Base-by-base conservation (phyloP, 805 yeast species). In the Ogataea corticis region DNA sequence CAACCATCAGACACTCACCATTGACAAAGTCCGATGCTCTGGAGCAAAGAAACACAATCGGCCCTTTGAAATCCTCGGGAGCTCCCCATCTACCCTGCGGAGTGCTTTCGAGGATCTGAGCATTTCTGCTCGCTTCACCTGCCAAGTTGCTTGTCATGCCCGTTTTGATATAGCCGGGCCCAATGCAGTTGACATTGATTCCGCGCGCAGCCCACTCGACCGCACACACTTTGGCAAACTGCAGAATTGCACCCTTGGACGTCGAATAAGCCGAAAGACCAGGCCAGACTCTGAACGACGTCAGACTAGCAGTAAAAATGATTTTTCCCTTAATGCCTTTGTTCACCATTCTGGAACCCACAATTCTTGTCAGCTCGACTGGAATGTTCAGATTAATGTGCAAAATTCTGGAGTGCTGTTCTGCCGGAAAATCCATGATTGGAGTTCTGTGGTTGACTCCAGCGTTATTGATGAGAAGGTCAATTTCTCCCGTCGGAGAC, bases 1-100 rank as follows among this genome's bases (percentile, higher is more conserved):
- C 83, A 38, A 79, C 82, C 46, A 66, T 60, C 35, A 79, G 51
- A 49, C 72, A 72, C 42, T 77, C 73, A 33, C 84, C 84, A 45
- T 73, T 68, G 39, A 79, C 71, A 59, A 70, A 79, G 38, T 73
- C 70, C 34, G 77, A 63, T 9, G 82, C 83, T 38, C 66, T 70
- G 25, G 77, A 68, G 21, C 79, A 76, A 49, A 79, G 63, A 61
- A 71, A 73, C 27, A 72, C 67, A 14, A 42, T 45, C 3, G 71
- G 67, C 1, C 75, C 80, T 55, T 67, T 72, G 54, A 75, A 73
- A 51, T 76, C 81, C 7, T 67, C 73, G 2, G 75, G 70, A 2
- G 47, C 42, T n/a, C 81, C 80, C 76, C 76, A 75, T 57, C 79
- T 62, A 2, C 69, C 72, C 4, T 63, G 61, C 15, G 80, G 80